Conservation (phyloP, 2,329 filamentous ascomycete genomes). For the Chaetothyriales sp. region DNA sequence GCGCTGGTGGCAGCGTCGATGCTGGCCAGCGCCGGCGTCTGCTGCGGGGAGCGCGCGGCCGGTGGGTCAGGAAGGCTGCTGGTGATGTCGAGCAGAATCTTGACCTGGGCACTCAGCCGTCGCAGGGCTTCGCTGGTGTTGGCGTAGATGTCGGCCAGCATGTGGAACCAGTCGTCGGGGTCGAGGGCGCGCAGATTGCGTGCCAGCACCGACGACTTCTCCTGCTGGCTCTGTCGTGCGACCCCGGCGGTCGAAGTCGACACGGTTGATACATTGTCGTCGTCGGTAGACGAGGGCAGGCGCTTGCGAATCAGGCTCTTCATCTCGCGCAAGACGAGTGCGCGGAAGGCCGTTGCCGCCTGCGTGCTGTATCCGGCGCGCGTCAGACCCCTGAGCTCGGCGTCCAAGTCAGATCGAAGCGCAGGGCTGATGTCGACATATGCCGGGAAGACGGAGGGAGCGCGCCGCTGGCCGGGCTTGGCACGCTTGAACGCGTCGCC, state of each 20-base stretch:
- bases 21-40: constrained; percentile 27
- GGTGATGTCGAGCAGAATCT: constrained; percentile 86
- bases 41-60: constrained; percentile 34
- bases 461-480: constrained; percentile 52
- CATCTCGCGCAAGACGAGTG: constrained; percentile 72
- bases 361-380: constrained; percentile 65
- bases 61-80: constrained; percentile 39
- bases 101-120: constrained; percentile 77
- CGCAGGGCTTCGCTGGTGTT: constrained; percentile 76
- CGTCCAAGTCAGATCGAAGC: constrained; percentile 56
- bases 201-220: constrained; percentile 78
- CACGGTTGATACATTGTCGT: constrained; percentile 82
- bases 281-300: constrained; percentile 82
- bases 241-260: constrained; percentile 66
- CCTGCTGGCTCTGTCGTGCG: constrained; percentile 56
- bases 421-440: constrained; percentile 63
- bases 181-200: constrained; percentile 77
- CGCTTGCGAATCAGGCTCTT: constrained; percentile 71
- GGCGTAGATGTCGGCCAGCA: constrained; percentile 72
- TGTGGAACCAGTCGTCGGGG: constrained; percentile 66
- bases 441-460: constrained; percentile 57
- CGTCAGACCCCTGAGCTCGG: constrained; percentile 65
- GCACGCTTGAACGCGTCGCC: constrained; percentile 60
- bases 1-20: constrained; percentile 1
- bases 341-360: constrained; percentile 73